Conservation (phyloP, 192 early-diverging fungal species). For the Cetraspora pellucida region DNA sequence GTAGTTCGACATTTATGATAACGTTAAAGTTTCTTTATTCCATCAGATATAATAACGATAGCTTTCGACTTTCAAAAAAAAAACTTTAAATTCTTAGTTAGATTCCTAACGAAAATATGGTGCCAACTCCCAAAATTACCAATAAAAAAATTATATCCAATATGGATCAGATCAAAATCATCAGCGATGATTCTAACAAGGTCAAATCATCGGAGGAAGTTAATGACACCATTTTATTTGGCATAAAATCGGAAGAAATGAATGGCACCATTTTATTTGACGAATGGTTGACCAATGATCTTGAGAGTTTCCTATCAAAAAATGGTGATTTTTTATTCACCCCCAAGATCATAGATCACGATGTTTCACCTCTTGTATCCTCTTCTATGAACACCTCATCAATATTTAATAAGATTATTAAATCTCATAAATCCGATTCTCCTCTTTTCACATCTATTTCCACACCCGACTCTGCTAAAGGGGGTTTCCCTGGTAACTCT, state of each 20-base stretch:
- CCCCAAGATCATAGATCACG: background rate
- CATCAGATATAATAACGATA: no score
- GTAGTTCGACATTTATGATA: no score
- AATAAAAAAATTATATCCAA: no score
- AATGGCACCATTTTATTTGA: background rate
- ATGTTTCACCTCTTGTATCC: background rate
- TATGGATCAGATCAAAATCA: no score
- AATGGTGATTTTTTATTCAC: background rate
- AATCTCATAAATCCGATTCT: background rate
- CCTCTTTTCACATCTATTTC: background rate
- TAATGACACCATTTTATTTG: background rate
- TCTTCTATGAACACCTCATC: background rate
- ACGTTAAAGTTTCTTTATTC: no score
- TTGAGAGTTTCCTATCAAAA: constrained; percentile 2
- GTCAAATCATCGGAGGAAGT: background rate
- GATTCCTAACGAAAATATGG: no score
- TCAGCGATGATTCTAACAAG: no score
- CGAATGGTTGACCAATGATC: constrained; percentile 18
- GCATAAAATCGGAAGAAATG: no score
- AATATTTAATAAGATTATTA: background rate
- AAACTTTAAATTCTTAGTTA: no score
- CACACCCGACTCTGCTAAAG: background rate
- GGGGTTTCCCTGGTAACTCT: background rate
- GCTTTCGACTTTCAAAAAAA: no score
- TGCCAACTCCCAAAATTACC: no score